Conservation (phyloP, 148 eudicot species). For the Tetragonia tetragonoides region DNA sequence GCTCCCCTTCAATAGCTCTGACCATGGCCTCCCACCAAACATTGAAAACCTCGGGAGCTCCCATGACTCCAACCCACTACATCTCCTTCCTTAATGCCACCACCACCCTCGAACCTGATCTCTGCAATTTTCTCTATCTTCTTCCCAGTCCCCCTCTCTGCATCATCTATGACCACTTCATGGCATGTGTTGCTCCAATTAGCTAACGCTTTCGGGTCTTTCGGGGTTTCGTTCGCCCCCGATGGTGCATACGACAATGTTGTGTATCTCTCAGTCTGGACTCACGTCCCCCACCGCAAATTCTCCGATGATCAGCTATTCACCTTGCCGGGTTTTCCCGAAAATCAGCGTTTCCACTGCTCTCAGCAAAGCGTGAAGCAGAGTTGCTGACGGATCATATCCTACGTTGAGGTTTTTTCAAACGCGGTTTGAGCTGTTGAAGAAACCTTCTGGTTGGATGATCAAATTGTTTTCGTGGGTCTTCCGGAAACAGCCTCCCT, state of each 20-base stretch:
- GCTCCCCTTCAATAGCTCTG: slow-evolving; percentile 51
- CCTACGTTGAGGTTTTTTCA: slow-evolving; percentile 59
- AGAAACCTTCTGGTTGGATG: slow-evolving; percentile 48
- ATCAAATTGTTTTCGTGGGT: no score
- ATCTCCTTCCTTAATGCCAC: background rate
- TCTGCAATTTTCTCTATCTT: slow-evolving; percentile 8
- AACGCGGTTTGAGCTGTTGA: slow-evolving; percentile 39
- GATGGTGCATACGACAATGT: slow-evolving; percentile 81
- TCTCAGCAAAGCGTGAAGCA: slow-evolving; percentile 42
- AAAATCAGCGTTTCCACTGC: slow-evolving; percentile 35
- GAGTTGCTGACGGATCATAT: slow-evolving; percentile 59
- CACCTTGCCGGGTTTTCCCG: slow-evolving; percentile 59
- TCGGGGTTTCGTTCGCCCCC: slow-evolving; percentile 53
- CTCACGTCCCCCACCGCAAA: slow-evolving; percentile 55
- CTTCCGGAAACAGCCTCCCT: no score
- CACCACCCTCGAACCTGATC: slow-evolving; percentile 20
- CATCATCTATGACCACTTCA: slow-evolving; percentile 53
- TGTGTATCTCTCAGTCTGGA: slow-evolving; percentile 58
- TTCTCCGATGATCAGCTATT: slow-evolving; percentile 39
- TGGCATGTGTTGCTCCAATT: slow-evolving; percentile 63
- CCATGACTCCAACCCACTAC: slow-evolving; percentile 18
- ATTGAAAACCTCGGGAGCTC: slow-evolving; percentile 44
- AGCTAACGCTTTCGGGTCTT: slow-evolving; percentile 38
- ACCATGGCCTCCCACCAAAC: slow-evolving; percentile 43
- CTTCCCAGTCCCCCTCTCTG: slow-evolving; percentile 51